Evolutionary conservation across 2,329 filamentous ascomycete genomes (phyloP), one percentile per base, ranked within the genome.

Genomic region (Metarhizium anisopliae): DNA sequence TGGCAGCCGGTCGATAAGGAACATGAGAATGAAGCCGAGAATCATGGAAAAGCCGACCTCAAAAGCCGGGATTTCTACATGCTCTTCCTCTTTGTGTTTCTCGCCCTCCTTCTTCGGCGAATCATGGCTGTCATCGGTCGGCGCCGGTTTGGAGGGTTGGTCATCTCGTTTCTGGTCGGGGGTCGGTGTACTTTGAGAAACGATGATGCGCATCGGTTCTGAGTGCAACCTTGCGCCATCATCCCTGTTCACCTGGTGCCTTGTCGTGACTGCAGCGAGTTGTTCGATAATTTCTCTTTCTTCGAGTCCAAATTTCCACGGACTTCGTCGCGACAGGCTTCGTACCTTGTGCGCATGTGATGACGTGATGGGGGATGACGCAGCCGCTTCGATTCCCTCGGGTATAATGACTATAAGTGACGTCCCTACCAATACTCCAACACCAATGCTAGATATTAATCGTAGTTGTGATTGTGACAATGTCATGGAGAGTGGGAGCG

Each of bases 361-460:
- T 7, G 69, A 60, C 6, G 68, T 62, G 56, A 74, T 68, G 2
- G 73, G 70, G 2, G 79, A 74, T 14, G 79, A 84, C 63, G 94
- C 90, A 56, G 96, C 80, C 3, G 94, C 93, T 68, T 96, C 92
- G 58, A 97, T 86, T 42, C 94, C 94, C 71, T 99, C 94, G 1
- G 94, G 94, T 65, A 99, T 96, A 67, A 99, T 97, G 36, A 99
- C 91, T 61, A 97, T 93, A 61, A 99, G 80, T 1, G 93, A 93
- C 32, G 94, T 97, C 40, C 94, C 94, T 16, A 99, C 92, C 8
- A 99, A 78, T 53, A 99, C 88, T 49, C 94, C 94, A 70, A 96
- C 90, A 54, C 94, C 94, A 68, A 97, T 83, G 56, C 91, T 92
- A 25, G 93, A 95, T 68, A 97, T 89, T 52, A 96, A 77, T 67